Evolutionary conservation across 1,284 basidiomycete species (phyloP), one percentile per base, ranked within the genome.

Genomic region (Leccinum pachyderme): DNA sequence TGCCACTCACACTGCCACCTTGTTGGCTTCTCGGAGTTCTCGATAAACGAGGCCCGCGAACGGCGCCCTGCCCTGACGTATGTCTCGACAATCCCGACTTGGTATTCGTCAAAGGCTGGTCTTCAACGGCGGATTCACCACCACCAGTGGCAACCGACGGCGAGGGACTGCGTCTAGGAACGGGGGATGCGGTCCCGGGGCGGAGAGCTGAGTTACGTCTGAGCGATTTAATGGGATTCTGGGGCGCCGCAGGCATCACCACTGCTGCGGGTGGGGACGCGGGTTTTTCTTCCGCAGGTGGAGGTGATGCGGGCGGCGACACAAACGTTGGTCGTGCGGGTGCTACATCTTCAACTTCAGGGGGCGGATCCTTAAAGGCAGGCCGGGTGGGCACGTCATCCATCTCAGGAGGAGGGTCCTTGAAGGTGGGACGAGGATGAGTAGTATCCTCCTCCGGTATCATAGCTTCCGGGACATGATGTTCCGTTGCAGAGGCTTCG

Each of bases 21-120:
- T 69, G 70, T 28, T 70, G 71, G 7, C 68, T 56, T 48, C 80
- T 72, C 24, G 77, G 76, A n/a, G 72, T 73, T 37, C 79, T 74
- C 24, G 79, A 73, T 31, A 76, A 68, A 53, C 85, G 75, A 0
- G 82, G 81, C 1, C 81, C 81, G 54, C 84, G 79, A 7, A 82
- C 70, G 1, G 76, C 70, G 5, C 77, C 75, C 54, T 80, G 81
- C 35, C 70, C 71, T 4, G 80, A 79, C 22, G 72, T 70, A 53
- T 75, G 71, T 56, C 81, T 73, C 55, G 76, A 63, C 58, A 78
- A 63, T 35, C 73, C 70, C 1, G 72, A 61, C 32, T 64, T 72
- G 37, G 57, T 61, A 18, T 53, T 35, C 55, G 59, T 62, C 58
- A 76, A 51, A n/a, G 64, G 61, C 41, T 74, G 66, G 39, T 74